Base-by-base conservation (phyloP, 140 eudicot species). In the Ambrosia hybrid region DNA sequence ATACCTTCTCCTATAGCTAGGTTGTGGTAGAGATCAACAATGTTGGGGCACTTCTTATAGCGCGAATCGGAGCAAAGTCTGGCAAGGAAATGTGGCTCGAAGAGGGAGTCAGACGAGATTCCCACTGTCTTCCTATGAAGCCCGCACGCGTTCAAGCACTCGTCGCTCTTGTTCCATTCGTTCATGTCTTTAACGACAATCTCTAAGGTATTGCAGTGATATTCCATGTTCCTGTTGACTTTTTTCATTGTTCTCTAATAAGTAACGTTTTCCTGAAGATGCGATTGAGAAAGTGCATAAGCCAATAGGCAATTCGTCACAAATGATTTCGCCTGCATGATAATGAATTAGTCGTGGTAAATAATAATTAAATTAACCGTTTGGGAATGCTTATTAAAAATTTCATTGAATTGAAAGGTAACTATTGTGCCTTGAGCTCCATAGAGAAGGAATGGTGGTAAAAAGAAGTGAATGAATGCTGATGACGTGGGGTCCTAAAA, bases 1-100 rank as follows among this genome's bases (percentile, higher is more conserved):
- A 3, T 37, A 72, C 91, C 91, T 85, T 88, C 95, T 62, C 78
- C 89, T 2, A 61, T 68, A 62, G 95, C 95, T 69, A 85, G 13
- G 69, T 85, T 83, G 63, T 64, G 68, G 83, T 78, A 88, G 10
- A 87, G 94, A 75, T 87, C 90, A 45, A 80, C 78, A 33, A 88
- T 76, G 65, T 85, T 88, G 26, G 85, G 87, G 77, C 95, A 88
- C n/a, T 78, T 76, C 4, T 83, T 46, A 59, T 75, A 81, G 65
- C 95, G 85, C 2, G 75, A 63, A 7, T 46, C 48, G 0, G 91
- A 78, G 64, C 95, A 88, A 46, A 85, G 56, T 57, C 72, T 85
- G 53, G 80, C 78, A 37, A 76, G 59, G 78, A 79, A 73, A n/a
- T 60, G 80, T 5, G 85, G 66, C 51, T 88, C 87, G 12, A 79